Evolutionary conservation across 2,329 filamentous ascomycete genomes (phyloP).

Genomic region (Neofusicoccum parvum): DNA sequence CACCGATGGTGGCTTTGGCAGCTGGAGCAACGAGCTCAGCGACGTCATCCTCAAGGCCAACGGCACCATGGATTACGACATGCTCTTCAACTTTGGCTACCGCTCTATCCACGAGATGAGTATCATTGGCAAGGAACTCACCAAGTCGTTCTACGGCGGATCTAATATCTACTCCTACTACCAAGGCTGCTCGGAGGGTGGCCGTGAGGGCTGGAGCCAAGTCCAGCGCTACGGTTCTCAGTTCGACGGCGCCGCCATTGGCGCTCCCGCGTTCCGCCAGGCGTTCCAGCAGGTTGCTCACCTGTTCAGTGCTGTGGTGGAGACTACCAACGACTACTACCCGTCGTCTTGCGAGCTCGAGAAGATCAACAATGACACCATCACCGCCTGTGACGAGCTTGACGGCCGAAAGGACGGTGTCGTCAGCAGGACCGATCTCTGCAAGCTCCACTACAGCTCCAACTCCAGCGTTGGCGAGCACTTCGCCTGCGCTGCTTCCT

Average conservation of each 20-base stretch:
- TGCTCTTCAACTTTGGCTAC: constrained; percentile 55
- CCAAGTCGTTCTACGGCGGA: constrained; percentile 42
- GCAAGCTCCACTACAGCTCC: constrained; percentile 50
- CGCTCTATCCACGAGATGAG: constrained; percentile 56
- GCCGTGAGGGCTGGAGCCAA: constrained; percentile 52
- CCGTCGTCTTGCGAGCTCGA: constrained; percentile 50
- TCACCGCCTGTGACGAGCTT: constrained; percentile 56
- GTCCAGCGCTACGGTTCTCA: constrained; percentile 54
- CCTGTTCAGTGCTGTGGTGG: constrained; percentile 43
- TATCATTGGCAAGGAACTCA: constrained; percentile 49
- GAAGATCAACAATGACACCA: constrained; percentile 58
- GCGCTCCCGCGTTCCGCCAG: constrained; percentile 52
- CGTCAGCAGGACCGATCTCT: constrained; percentile 52
- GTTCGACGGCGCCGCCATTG: constrained; percentile 51
- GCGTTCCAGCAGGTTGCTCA: constrained; percentile 51
- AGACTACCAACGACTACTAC: constrained; percentile 44
- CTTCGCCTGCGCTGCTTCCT: constrained; percentile 46
- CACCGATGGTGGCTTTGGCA: constrained; percentile 56
- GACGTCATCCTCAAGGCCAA: constrained; percentile 41
- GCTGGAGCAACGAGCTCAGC: constrained; percentile 45
- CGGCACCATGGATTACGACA: constrained; percentile 55
- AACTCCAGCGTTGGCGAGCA: constrained; percentile 49
- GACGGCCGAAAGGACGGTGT: constrained; percentile 60
- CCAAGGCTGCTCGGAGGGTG: constrained; percentile 58
- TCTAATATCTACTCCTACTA: constrained; percentile 51